Conservation (phyloP, 116 monocot genomes). For the Trichopus zeylanicus region DNA sequence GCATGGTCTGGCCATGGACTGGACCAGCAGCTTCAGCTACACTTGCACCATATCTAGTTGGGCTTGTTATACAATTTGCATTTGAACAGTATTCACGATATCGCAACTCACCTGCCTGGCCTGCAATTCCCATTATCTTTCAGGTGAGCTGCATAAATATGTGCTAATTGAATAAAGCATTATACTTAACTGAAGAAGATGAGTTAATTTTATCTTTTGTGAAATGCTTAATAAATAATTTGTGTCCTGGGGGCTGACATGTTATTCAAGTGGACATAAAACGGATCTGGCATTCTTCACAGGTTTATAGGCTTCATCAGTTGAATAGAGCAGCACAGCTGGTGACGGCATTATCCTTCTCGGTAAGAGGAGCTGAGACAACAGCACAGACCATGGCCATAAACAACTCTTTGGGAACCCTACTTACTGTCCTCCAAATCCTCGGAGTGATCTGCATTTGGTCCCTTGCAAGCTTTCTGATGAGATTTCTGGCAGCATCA, state of each 20-base stretch:
- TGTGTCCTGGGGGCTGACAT: too few relatives aligned
- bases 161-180: too few relatives aligned
- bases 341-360: constrained; percentile 85
- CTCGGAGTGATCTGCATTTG: constrained; percentile 94
- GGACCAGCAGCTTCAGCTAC: constrained; percentile 97
- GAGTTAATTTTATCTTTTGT: too few relatives aligned
- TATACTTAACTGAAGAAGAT: too few relatives aligned
- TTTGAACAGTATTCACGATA: constrained; percentile 73
- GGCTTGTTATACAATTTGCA: constrained; percentile 86
- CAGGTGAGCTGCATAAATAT: constrained; percentile 37
- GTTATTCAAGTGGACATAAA: too few relatives aligned
- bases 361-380: constrained; percentile 78
- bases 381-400: constrained; percentile 81
- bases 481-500: constrained; percentile 72
- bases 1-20: constrained; percentile 99
- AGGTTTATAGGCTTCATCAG: constrained; percentile 97
- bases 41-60: constrained; percentile 89
- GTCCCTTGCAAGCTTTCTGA: constrained; percentile 88
- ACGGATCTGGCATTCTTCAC: too few relatives aligned
- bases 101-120: constrained; percentile 70
- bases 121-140: constrained; percentile 81
- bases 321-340: constrained; percentile 91
- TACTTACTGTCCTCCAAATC: constrained; percentile 78
- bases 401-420: constrained; percentile 65
- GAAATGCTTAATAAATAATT: too few relatives aligned